phyloP scores from a whole-genome alignment of 495 filamentous ascomycete genomes.

The Neurospora hispaniola region DNA sequence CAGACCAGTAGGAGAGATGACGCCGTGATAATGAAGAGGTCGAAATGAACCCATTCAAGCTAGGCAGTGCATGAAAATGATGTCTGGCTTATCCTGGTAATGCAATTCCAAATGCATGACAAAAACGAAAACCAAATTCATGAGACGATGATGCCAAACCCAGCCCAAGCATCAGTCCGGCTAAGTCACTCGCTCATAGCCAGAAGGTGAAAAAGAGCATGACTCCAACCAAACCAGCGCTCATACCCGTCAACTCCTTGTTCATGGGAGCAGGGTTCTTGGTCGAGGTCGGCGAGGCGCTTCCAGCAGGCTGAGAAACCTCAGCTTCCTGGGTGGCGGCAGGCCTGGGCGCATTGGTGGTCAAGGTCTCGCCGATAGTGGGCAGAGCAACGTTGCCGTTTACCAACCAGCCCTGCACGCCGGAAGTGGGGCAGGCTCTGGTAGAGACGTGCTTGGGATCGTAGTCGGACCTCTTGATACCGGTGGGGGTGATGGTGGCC shows the following conservation, averaged over 20 bases:
- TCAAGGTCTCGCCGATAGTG: constrained; percentile 48
- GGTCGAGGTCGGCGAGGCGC: constrained; percentile 13
- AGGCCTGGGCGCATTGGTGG: constrained; percentile 13
- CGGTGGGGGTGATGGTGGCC: constrained; percentile 59
- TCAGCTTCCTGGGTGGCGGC: constrained; percentile 4
- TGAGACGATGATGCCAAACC: neutral
- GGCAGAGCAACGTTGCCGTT: constrained; percentile 58
- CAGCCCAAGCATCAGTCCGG: neutral
- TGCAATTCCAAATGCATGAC: neutral
- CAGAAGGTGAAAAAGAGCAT: constrained; percentile 45
- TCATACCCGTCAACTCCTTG: constrained; percentile 44
- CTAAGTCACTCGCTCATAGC: constrained; percentile 21
- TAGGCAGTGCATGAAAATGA: neutral
- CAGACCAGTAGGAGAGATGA: neutral
- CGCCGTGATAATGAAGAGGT: neutral
- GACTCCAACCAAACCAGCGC: constrained; percentile 38
- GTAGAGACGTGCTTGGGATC: constrained; percentile 43
- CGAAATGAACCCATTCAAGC: neutral
- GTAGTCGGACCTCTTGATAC: constrained; percentile 55
- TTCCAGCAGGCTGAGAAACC: constrained; percentile 6
- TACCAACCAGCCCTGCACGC: constrained; percentile 59
- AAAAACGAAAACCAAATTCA: neutral
- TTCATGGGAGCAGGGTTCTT: constrained; percentile 32
- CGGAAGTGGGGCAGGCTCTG: constrained; percentile 63
- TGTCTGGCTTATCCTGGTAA: neutral